Percentiles rank a stretch among this genome's conserved stretches.
phyloP scores from a whole-genome alignment of 106 monocot species.

The Platanthera zijinensis region DNA sequence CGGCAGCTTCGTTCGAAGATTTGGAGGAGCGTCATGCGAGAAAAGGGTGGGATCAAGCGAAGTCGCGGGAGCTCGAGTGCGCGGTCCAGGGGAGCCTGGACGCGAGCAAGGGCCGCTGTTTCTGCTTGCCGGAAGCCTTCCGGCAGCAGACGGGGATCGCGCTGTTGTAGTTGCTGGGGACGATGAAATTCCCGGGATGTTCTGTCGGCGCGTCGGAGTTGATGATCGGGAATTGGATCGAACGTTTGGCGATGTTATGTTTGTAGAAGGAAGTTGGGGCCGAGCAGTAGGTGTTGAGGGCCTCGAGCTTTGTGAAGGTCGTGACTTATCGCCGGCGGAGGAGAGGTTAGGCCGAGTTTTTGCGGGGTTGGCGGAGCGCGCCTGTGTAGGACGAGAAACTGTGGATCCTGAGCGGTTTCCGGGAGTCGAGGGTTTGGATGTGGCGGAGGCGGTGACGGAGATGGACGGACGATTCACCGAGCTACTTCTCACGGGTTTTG shows the following conservation, averaged over 20 bases:
- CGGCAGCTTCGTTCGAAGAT: conserved; percentile 70
- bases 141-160: conserved; percentile 47
- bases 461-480: conserved; percentile 50
- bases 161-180: conserved; percentile 5
- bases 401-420: conserved; percentile 32
- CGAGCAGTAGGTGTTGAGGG: conserved; percentile 15
- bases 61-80: conserved; percentile 35
- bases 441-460: conserved; percentile 37
- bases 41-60: conserved; percentile 61
- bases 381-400: conserved; percentile 22
- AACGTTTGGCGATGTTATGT: conserved; percentile 6
- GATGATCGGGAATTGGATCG: conserved; percentile 50
- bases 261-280: conserved; percentile 19
- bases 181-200: conserved; percentile 17
- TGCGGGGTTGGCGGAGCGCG: conserved; percentile 50
- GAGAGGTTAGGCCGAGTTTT: conserved; percentile 29
- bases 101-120: conserved; percentile 32
- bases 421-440: conserved; percentile 58
- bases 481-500: conserved; percentile 47
- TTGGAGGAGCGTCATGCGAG: conserved; percentile 67
- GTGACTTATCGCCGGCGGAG: conserved; percentile 26
- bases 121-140: conserved; percentile 27
- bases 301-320: conserved; percentile 12
- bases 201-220: conserved; percentile 50
- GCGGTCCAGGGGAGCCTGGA: conserved; percentile 66